phyloP scores from a whole-genome alignment of 2,329 filamentous ascomycete species.

The Ceratocystis cubensis region DNA sequence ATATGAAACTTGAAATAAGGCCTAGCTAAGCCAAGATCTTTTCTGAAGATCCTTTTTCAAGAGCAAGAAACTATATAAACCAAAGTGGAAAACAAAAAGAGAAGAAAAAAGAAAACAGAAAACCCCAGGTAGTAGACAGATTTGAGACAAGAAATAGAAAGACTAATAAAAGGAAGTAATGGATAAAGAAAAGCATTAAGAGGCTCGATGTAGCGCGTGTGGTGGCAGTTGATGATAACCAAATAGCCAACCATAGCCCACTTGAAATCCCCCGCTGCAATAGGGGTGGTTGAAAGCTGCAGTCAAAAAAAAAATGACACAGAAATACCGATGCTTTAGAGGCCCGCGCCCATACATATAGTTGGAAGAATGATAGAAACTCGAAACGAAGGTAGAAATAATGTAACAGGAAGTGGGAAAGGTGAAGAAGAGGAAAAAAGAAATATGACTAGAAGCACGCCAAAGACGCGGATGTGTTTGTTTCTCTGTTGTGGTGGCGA shows the following conservation, averaged over 20 bases:
- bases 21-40: constrained; percentile 1
- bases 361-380: constrained; percentile 13
- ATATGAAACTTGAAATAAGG: constrained; percentile 7
- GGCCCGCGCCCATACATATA: constrained; percentile 2
- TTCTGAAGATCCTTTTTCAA: neutral
- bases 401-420: constrained; percentile 11
- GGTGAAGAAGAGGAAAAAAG: constrained; percentile 5
- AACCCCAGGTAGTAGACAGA: constrained; percentile 5
- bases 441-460: constrained; percentile 13
- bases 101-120: constrained; percentile 4
- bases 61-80: constrained; percentile 3
- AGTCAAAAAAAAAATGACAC: constrained; percentile 4
- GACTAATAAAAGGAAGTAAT: constrained; percentile 11
- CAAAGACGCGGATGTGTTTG: constrained; percentile 6
- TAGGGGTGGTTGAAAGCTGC: neutral
- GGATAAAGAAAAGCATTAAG: neutral
- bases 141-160: constrained; percentile 9
- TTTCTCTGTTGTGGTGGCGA: neutral
- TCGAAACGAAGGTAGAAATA: constrained; percentile 14
- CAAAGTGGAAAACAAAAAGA: neutral
- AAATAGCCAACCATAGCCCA: neutral
- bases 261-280: neutral
- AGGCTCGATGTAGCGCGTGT: neutral
- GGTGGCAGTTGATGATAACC: constrained; percentile 5
- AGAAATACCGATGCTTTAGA: constrained; percentile 6